phyloP scores from a whole-genome alignment of 331 rosid species.

The Quercus lobata region DNA sequence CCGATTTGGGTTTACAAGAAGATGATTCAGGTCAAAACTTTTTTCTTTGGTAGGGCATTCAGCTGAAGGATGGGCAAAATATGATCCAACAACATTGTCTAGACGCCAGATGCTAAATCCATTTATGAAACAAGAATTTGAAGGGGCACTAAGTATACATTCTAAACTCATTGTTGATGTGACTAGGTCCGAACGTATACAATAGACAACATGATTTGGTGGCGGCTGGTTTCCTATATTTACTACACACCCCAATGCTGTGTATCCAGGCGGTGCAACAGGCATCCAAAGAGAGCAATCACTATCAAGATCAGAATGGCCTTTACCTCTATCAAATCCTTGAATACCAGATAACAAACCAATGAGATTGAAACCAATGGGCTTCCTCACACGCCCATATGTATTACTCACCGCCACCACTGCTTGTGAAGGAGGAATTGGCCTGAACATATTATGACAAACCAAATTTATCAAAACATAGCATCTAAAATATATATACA shows the following conservation, averaged over 20 bases:
- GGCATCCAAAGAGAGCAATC: constrained; percentile 98
- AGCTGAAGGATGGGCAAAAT: constrained; percentile 69
- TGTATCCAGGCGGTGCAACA: constrained; percentile 85
- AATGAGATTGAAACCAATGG: constrained; percentile 69
- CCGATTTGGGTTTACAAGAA: constrained; percentile 69
- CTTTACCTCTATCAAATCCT: constrained; percentile 46
- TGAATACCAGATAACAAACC: constrained; percentile 65
- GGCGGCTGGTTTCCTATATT: constrained; percentile 77
- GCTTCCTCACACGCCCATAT: constrained; percentile 91
- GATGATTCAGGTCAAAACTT: constrained; percentile 74
- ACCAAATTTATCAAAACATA: background rate
- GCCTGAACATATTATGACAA: constrained; percentile 49
- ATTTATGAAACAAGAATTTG: constrained; percentile 43
- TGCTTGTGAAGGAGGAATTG: constrained; percentile 92
- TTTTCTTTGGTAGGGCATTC: constrained; percentile 45
- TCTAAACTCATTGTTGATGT: constrained; percentile 74
- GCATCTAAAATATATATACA: background rate
- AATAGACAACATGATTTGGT: constrained; percentile 67
- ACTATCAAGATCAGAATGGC: constrained; percentile 32
- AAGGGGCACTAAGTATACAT: constrained; percentile 51
- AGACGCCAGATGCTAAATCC: constrained; percentile 95
- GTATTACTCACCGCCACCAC: constrained; percentile 91
- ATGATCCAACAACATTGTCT: constrained; percentile 85
- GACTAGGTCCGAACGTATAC: constrained; percentile 87
- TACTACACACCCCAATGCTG: constrained; percentile 81